phyloP scores from a whole-genome alignment of 2,329 filamentous ascomycete genomes.

The Lasiodiplodia gonubiensis region DNA sequence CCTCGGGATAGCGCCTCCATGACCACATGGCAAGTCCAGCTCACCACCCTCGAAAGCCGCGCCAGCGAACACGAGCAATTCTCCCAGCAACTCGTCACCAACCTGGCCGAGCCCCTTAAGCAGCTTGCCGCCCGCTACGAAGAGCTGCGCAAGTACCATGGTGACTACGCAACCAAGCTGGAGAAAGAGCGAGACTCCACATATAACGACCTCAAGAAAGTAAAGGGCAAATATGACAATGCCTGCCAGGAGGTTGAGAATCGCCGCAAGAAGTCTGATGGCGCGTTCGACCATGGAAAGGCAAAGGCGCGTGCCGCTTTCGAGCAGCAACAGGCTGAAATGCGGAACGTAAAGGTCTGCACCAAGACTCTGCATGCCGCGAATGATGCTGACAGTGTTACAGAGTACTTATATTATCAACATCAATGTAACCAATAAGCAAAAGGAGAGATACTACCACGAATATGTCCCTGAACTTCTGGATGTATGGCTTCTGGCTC shows the following conservation, averaged over 20 bases:
- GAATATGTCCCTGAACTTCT: conserved; percentile 94
- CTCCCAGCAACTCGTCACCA: conserved; percentile 75
- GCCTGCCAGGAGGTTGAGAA: conserved; percentile 94
- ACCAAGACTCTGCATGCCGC: background rate
- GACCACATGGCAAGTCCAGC: conserved; percentile 94
- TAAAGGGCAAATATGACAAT: conserved; percentile 90
- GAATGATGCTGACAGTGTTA: conserved; percentile 34
- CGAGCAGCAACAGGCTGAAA: conserved; percentile 89
- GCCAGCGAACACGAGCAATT: conserved; percentile 90
- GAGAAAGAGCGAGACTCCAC: conserved; percentile 86
- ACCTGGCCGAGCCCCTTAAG: conserved; percentile 87
- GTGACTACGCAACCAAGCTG: conserved; percentile 85
- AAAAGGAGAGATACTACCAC: conserved; percentile 97
- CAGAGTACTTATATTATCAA: conserved; percentile 93
- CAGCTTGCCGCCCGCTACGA: conserved; percentile 77
- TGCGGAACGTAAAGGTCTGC: conserved; percentile 84
- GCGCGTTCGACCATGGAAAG: conserved; percentile 85
- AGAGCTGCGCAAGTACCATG: conserved; percentile 88
- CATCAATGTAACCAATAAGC: conserved; percentile 96
- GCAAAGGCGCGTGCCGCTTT: conserved; percentile 88
- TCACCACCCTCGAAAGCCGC: conserved; percentile 85
- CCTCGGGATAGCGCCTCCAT: conserved; percentile 73
- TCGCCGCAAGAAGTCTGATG: conserved; percentile 91
- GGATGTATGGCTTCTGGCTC: conserved; percentile 66
- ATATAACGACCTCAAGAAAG: conserved; percentile 85